A percentile compares a stretch with the other conserved stretches of the same genome.
Evolutionary conservation across 148 eudicot species (phyloP).

Genomic region (Rheum nobile): DNA sequence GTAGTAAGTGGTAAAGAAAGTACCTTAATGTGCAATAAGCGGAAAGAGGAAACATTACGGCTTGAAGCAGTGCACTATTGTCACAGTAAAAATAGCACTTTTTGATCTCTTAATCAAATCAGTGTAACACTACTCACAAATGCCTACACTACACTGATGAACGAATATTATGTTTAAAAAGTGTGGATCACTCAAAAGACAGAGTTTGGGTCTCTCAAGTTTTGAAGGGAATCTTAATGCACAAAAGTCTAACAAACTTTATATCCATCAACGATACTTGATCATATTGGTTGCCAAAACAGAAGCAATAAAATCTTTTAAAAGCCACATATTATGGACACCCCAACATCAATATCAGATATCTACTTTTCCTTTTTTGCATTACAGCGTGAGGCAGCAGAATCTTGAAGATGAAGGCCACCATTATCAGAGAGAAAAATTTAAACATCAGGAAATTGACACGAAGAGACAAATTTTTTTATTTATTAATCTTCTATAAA

Average conservation of each 20-base stretch:
- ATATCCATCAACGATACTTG: neutral
- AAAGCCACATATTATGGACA: conserved; percentile 1
- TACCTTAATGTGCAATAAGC: too few relatives aligned
- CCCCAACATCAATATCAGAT: neutral
- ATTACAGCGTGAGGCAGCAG: neutral
- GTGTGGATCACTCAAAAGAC: neutral
- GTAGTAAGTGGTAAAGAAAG: too few relatives aligned
- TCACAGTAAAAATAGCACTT: neutral
- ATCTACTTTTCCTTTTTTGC: neutral
- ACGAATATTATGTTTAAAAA: neutral
- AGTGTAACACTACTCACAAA: neutral
- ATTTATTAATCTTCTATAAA: too few relatives aligned
- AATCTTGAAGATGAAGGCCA: neutral
- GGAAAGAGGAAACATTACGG: too few relatives aligned
- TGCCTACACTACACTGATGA: neutral
- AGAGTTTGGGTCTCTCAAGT: neutral
- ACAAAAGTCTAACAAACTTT: conserved; percentile 1
- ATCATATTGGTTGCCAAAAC: neutral
- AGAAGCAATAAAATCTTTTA: neutral
- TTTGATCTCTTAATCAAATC: neutral
- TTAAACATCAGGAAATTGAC: neutral
- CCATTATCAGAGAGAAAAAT: neutral
- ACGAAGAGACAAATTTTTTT: too few relatives aligned
- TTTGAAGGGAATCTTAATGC: neutral
- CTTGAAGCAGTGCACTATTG: too few relatives aligned